Evolutionary conservation across 805 yeast species (phyloP).

Genomic region (Yarrowia deformans): DNA sequence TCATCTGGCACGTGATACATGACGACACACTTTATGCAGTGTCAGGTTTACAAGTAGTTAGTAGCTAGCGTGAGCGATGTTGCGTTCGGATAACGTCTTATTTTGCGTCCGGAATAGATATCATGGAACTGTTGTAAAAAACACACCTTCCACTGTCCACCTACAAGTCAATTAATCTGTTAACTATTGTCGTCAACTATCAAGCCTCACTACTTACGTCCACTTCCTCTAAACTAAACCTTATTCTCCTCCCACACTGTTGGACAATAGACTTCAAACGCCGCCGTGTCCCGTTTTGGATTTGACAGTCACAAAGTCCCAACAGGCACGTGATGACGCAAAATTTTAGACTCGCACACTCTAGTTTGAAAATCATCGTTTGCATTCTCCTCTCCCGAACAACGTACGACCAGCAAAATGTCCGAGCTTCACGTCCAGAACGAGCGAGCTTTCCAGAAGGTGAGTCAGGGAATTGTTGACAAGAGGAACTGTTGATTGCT

Average conservation of each 20-base stretch:
- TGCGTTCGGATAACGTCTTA: not conserved
- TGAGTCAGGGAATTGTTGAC: slow-evolving; percentile 56
- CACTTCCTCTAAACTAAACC: not conserved
- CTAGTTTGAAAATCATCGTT: slow-evolving; percentile 36
- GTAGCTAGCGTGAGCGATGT: not conserved
- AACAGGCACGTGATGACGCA: slow-evolving; percentile 38
- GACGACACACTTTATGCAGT: not conserved
- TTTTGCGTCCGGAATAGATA: no score
- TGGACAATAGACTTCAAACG: not conserved
- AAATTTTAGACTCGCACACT: slow-evolving; percentile 36
- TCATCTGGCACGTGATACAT: not conserved
- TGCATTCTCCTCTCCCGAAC: slow-evolving; percentile 39
- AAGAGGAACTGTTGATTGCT: slow-evolving; percentile 13
- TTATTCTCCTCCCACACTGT: not conserved
- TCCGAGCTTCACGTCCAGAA: slow-evolving; percentile 99
- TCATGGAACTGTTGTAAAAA: no score
- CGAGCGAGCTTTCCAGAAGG: slow-evolving; percentile 99
- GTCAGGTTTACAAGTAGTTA: not conserved
- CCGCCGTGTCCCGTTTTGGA: slow-evolving; percentile 23
- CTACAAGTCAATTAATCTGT: no score
- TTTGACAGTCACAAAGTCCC: slow-evolving; percentile 34
- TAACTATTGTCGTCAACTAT: not conserved
- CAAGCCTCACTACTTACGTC: not conserved
- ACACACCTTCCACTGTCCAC: not conserved
- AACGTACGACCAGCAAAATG: slow-evolving; percentile 40